phyloP scores from a whole-genome alignment of 2,329 filamentous ascomycete species.

The Fusarium acutatum region DNA sequence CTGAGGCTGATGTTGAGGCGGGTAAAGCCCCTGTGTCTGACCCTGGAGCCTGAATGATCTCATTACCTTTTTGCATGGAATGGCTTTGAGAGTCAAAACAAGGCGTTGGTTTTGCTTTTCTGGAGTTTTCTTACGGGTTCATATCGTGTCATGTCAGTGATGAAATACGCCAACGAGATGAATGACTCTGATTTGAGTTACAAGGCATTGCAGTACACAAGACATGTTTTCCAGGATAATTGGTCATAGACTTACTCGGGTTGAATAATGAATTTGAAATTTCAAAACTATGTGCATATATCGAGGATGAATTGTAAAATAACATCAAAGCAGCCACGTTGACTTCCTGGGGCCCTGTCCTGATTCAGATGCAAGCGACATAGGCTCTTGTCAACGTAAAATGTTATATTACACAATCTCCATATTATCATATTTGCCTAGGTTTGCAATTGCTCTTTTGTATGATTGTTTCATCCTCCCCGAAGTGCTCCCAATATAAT shows the following conservation, averaged over 20 bases:
- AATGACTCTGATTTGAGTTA: constrained; percentile 31
- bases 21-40: constrained; percentile 53
- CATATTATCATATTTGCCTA: constrained; percentile 34
- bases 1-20: constrained; percentile 55
- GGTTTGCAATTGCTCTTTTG: constrained; percentile 21
- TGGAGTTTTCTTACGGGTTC: constrained; percentile 20
- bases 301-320: neutral
- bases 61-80: constrained; percentile 1
- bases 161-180: constrained; percentile 32
- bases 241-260: constrained; percentile 14
- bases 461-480: constrained; percentile 27
- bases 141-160: constrained; percentile 29
- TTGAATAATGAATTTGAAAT: constrained; percentile 10
- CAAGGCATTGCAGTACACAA: constrained; percentile 19
- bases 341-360: neutral
- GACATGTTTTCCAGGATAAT: neutral
- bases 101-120: constrained; percentile 20
- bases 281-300: neutral
- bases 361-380: neutral
- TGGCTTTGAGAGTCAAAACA: constrained; percentile 18
- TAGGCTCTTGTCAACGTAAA: constrained; percentile 19
- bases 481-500: constrained; percentile 20
- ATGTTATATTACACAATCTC: constrained; percentile 32
- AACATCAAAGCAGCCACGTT: neutral
- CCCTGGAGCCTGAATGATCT: constrained; percentile 47